phyloP scores from a whole-genome alignment of 352 stramenopile species.

The Pythium scleroteichum region DNA sequence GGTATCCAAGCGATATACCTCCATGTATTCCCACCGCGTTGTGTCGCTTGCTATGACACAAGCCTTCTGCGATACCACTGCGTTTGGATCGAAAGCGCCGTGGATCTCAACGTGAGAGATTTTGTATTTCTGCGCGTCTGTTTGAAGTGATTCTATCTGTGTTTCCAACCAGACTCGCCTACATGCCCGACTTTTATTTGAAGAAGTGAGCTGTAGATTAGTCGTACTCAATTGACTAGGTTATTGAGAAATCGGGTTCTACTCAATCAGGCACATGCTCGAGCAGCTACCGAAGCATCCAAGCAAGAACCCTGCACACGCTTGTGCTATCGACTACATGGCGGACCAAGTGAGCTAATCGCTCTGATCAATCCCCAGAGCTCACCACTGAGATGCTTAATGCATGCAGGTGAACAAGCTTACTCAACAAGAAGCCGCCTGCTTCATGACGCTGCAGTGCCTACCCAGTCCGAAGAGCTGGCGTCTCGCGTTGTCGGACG shows the following conservation, averaged over 20 bases:
- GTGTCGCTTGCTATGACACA: constrained; percentile 64
- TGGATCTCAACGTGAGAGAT: constrained; percentile 56
- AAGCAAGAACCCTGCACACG: constrained; percentile 28
- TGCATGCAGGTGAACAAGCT: constrained; percentile 36
- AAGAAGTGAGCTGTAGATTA: constrained; percentile 68
- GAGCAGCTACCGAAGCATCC: constrained; percentile 47
- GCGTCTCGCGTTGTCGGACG: constrained; percentile 44
- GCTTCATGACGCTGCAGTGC: constrained; percentile 60
- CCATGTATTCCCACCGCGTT: constrained; percentile 60
- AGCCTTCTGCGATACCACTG: constrained; percentile 56
- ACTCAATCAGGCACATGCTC: constrained; percentile 44
- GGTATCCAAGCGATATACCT: constrained; percentile 44
- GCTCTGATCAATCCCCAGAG: neutral
- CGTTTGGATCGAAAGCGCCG: constrained; percentile 44
- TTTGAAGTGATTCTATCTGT: too few species aligned
- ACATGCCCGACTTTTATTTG: constrained; percentile 74
- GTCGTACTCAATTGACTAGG: neutral
- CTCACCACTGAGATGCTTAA: too few species aligned
- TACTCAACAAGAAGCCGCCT: constrained; percentile 68
- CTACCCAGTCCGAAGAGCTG: constrained; percentile 49
- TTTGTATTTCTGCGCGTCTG: too few species aligned
- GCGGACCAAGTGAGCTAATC: constrained; percentile 46
- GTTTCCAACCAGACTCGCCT: constrained; percentile 44
- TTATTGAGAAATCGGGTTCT: neutral
- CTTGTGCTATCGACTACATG: constrained; percentile 66